Percentiles rank a stretch among this genome's conserved stretches.
phyloP scores from a whole-genome alignment of 306 rosid genomes.

The Citrullus amarus region DNA sequence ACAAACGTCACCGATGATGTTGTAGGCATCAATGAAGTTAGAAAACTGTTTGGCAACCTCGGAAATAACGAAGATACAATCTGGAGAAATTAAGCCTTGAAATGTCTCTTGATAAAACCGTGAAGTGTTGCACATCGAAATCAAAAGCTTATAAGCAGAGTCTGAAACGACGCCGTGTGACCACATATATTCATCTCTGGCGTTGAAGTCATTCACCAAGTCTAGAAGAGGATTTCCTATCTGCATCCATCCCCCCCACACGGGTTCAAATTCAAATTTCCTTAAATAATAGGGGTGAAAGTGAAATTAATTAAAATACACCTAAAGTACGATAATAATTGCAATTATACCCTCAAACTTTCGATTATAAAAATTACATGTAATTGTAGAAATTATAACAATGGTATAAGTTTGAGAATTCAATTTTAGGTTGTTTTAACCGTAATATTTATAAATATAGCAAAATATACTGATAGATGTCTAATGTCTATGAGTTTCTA shows the following conservation, averaged over 20 bases:
- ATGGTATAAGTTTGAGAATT: too few species aligned
- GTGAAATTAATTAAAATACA: too few species aligned
- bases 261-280: too few species aligned
- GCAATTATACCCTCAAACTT: too few species aligned
- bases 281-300: too few species aligned
- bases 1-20: conserved; percentile 48
- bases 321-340: too few species aligned
- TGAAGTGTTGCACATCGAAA: conserved; percentile 32
- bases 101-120: conserved; percentile 22
- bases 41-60: conserved; percentile 32
- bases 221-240: conserved; percentile 47
- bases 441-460: too few species aligned
- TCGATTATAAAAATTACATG: too few species aligned
- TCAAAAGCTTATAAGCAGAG: conserved; percentile 29
- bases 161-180: conserved; percentile 52
- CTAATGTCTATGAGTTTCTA: too few species aligned
- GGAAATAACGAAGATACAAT: conserved; percentile 27
- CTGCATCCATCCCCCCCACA: conserved; percentile 3
- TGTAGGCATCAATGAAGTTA: conserved; percentile 32
- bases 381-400: too few species aligned
- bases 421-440: too few species aligned
- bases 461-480: too few species aligned
- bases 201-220: conserved; percentile 32
- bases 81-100: conserved; percentile 22
- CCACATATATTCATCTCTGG: conserved; percentile 42